phyloP scores from a whole-genome alignment of 2,329 filamentous ascomycete species.

The Tolypocladium nubicola region DNA sequence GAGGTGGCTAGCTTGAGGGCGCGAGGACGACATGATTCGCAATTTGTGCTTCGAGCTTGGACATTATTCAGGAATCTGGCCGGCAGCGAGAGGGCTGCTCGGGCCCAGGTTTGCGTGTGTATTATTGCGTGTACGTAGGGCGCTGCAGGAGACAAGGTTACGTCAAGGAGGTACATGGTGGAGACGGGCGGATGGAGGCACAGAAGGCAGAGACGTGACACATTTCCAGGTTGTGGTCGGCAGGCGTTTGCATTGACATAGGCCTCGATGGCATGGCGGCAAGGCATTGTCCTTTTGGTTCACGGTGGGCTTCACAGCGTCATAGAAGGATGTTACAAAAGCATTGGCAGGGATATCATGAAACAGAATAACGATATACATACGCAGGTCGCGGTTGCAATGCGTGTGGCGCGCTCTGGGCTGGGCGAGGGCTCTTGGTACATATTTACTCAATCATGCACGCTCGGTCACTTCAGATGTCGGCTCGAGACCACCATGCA shows the following conservation, averaged over 20 bases:
- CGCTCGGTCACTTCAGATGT: too few species aligned
- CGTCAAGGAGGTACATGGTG: background rate
- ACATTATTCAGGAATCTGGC: background rate
- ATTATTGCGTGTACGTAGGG: background rate
- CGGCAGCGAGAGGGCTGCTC: background rate
- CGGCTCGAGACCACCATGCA: too few species aligned
- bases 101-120: background rate
- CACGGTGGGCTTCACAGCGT: slow-evolving; percentile 3
- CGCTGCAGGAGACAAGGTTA: background rate
- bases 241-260: slow-evolving; percentile 3
- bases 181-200: background rate
- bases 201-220: background rate
- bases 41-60: background rate
- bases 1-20: background rate
- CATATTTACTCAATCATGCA: too few species aligned
- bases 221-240: background rate
- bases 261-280: slow-evolving; percentile 1
- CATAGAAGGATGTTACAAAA: slow-evolving; percentile 11
- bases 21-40: background rate
- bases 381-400: background rate
- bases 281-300: background rate
- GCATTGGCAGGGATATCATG: slow-evolving; percentile 10
- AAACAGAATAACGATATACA: background rate
- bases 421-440: too few species aligned
- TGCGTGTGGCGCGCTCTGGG: background rate